Base-by-base conservation (phyloP, 805 yeast species). In the Cyberlindnera xishuangbannaensis region DNA sequence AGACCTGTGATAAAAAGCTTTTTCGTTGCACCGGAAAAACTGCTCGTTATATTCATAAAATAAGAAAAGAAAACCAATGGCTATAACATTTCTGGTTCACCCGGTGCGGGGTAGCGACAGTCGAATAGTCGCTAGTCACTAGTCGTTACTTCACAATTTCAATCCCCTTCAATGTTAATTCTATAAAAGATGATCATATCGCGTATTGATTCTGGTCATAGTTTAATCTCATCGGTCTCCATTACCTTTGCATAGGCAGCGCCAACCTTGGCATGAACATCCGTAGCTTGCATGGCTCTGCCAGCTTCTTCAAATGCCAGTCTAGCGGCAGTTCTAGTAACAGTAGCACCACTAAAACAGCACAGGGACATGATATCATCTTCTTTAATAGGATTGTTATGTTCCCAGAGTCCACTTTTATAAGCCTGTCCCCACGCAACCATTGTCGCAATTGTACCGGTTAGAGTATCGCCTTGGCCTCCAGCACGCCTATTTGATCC, bases 381-480 rank as follows among this genome's bases (percentile, higher is more conserved):
- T 3, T 51, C 47, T 3, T 34, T 35, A 6, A 58, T 36, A 15
- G 55, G 48, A 15, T 61, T 50, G 2, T 60, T 52, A 15, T 61
- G 69, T 2, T 68, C 67, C 88, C 95, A 84, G 2, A 79, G 48
- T 3, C 64, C 56, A 20, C 67, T 50, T 39, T 73, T 69, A 51
- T 83, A 81, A 10, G 81, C 79, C 16, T 69, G 52, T 6, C 83
- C 75, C 95, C 95, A 90, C 5, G 85, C 83, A 21, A 83, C 50
- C 48, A 90, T 65, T 0, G 95, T 80, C 1, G 88, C 87, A n/a
- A 87, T 59, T 16, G 84, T 64, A 0, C 98, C 98, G 1, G 90
- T 74, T 25, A 92, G 56, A 1, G 96, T 83, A 49, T 92, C 98
- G 17, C 98, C 98, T 60, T 92, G 97, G 0, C 98, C 98, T 10